Evolutionary conservation across 225 moss, liverwort and hornwort genomes (phyloP), one percentile per base, ranked within the genome.

Genomic region (Marchantia polymorpha): DNA sequence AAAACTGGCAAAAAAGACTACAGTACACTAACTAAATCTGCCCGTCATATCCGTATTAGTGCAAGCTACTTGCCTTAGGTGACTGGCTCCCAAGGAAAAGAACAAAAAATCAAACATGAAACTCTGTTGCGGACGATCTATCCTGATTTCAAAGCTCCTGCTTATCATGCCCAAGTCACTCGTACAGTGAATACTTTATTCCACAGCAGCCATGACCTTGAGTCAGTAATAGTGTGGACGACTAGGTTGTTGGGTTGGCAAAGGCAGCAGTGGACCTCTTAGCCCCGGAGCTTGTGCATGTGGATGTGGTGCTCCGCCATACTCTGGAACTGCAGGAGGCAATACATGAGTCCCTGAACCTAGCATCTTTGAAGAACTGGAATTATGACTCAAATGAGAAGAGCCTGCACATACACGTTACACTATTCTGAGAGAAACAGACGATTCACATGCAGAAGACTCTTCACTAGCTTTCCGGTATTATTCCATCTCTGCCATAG

Each of bases 241-340:
- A 87, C 76, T 87, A 87, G 87, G 87, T 74, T 79, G 81, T 72
- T 87, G 87, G 79, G 72, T 79, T 87, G 87, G 87, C 79, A 87
- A 79, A 52, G 87, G 87, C 82, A 87, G 87, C 84, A 87, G 79
- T 73, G 87, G 87, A 74, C 83, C 87, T 79, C 84, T 87, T 75
- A 81, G 84, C 72, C 84, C 87, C 70, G 87, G 83, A 83, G 86
- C 83, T 63, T 86, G 86, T 81, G 81, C 75, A 86, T 64, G 87
- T 81, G 84, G 82, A 81, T 79, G 79, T 64, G 83, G 81, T 79
- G 82, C 87, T 87, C 87, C 87, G 79, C 87, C 87, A 80, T 81
- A 87, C 60, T 84, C 87, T 84, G 79, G 83, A 81, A 83, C 86
- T 86, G 86, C 86, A 86, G 80, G 52, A 83, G 74, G 77, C 78